Evolutionary conservation across 805 yeast genomes (phyloP), one percentile per base, ranked within the genome.

Genomic region (Torulaspora franciscae): DNA sequence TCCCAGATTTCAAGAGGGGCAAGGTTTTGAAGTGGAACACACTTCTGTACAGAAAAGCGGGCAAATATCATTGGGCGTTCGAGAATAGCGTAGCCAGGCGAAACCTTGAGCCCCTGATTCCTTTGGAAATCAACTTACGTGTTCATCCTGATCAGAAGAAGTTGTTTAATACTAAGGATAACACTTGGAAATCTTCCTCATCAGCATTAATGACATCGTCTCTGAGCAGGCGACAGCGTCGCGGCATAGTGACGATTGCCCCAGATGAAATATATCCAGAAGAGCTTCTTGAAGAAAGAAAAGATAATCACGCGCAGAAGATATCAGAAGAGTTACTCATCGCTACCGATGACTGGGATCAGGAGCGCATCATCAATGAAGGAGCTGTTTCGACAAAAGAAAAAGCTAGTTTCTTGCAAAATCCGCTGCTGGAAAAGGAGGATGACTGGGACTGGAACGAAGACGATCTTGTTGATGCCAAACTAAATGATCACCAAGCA

Each of bases 321-420:
- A 69, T 76, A 40, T 58, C 77, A 26, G 77, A 76, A 32, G 85
- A 81, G 47, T 57, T 83, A 40, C 67, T 83, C 2, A 66, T 85
- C 17, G 82, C 90, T 0, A 74, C 89, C 0, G 83, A 85, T 13
- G 87, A 83, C 46, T 86, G 95, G 95, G 80, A 85, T 52, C 85
- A 81, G 55, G 80, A 79, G 23, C 69, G 66, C 8, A 79, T 83
- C 17, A 69, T 83, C 11, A 77, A 77, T 35, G 80, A 48, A n/a
- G 40, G 42, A 23, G 37, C 46, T 15, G 37, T 32, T 13, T 30
- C 40, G 10, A 33, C 39, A 3, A 46, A 36, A 32, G 28, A 14
- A 7, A 32, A 40, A 2, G 9, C 30, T 6, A 36, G 28, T 11
- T 22, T 26, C 11, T 40, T 40, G 6, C 42, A 37, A 24, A 53